Base-by-base conservation (phyloP, 257 asterid genomes). In the Nyctanthes arbortristis region DNA sequence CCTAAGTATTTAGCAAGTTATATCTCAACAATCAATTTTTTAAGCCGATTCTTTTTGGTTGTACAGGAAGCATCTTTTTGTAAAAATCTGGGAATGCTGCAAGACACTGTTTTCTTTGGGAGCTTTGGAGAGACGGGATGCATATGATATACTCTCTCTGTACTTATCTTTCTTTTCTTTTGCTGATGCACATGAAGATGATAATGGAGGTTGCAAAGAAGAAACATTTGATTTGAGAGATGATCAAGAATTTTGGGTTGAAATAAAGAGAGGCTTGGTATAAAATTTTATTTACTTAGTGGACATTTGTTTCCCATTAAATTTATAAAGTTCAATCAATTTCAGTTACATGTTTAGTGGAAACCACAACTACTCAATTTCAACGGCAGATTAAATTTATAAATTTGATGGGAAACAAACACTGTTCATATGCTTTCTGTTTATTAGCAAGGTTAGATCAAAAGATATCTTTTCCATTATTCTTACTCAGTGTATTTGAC, bases 211-310 rank as follows among this genome's bases (percentile, higher is more conserved):
- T 78, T 78, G 71, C 74, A 65, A 65, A 11, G 84, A 78, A 64
- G 78, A 45, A 70, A 34, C 65, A 47, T 84, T 82, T 80, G 87
- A 89, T 75, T 74, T 88, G 82, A 81, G 81, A 81, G 77, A 58
- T 59, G 87, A 84, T 71, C 73, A 70, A 55, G 86, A 75, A 40
- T 88, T 93, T 70, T 93, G 97, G 98, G 85, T 81, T 75, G 96
- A 93, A 86, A 74, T 90, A 35, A 88, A 82, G 78, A 85, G 84
- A 66, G 98, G 98, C 82, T 87, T 93, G 97, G 98, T 90, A 87
- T 75, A 66, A 59, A 36, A 72, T 56, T 52, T 59, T 39, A 56
- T 60, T 32, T 16, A 14, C 20, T 52, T 31, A 11, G 25, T 34
- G 1, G n/a, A n/a, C n/a, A n/a, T n/a, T n/a, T n/a, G n/a, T n/a